Conservation (phyloP, 805 yeast genomes). For the Nakazawaea ishiwadae region DNA sequence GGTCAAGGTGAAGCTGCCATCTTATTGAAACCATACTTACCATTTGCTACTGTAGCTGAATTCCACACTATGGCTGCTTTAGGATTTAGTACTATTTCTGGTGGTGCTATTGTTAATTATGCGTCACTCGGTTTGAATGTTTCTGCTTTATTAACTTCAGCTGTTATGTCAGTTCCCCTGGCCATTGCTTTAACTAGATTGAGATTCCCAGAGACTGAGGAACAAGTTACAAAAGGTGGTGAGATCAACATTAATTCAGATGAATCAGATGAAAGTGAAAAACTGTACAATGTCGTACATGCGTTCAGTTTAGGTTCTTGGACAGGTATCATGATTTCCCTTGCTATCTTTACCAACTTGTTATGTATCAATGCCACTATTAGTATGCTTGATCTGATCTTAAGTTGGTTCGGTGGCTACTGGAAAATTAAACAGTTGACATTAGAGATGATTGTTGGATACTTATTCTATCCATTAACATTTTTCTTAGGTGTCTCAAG, state of each 20-base stretch:
- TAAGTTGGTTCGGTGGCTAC: conserved; percentile 58
- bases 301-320: conserved; percentile 45
- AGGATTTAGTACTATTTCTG: conserved; percentile 62
- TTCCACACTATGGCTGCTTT: conserved; percentile 59
- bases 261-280: conserved; percentile 28
- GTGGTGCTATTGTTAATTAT: conserved; percentile 59
- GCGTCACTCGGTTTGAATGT: conserved; percentile 60
- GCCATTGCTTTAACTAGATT: conserved; percentile 56
- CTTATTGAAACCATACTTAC: conserved; percentile 53
- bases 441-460: conserved; percentile 51
- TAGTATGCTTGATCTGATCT: conserved; percentile 48
- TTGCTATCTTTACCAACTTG: conserved; percentile 52
- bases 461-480: conserved; percentile 55
- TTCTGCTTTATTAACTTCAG: conserved; percentile 59
- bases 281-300: conserved; percentile 33
- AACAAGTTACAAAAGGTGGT: conserved; percentile 44
- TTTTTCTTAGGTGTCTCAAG: conserved; percentile 55
- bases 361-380: conserved; percentile 59
- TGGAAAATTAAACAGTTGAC: conserved; percentile 53
- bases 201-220: conserved; percentile 56
- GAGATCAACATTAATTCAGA: conserved; percentile 41
- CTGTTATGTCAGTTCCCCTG: conserved; percentile 68
- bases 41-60: conserved; percentile 56
- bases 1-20: conserved; percentile 66
- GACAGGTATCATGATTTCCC: conserved; percentile 53